Evolutionary conservation across 2,329 filamentous ascomycete genomes (phyloP), one percentile per base, ranked within the genome.

Genomic region (Pestalotiopsis sp.): DNA sequence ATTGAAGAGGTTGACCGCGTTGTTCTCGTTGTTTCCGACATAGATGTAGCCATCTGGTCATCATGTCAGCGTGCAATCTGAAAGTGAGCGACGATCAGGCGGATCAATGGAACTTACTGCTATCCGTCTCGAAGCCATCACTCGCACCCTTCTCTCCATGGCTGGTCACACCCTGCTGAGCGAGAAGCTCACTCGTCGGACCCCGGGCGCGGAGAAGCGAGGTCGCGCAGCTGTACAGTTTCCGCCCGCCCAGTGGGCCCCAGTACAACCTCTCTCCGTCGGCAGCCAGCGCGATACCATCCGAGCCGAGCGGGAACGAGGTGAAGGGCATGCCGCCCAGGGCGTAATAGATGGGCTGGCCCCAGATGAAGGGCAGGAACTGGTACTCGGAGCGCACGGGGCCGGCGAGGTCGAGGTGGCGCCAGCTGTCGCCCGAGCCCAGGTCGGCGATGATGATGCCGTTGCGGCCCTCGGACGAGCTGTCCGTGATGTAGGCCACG

Each of bases 401-500:
- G 0, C 75, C 74, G 27, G 80, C 79, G 62, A 80, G 78, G 57
- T 83, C 79, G 1, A 87, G 79, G 69, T 86, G 85, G 3, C 85
- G 76, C 85, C 84, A 87, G 69, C 80, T 80, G 66, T 84, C 79
- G 7, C 83, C 83, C 0, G 81, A 82, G 6, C 81, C 83, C 6
- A 87, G 81, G 68, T 87, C 85, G 40, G 84, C 85, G 14, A 85
- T 76, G 65, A 87, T 77, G 66, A 87, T 81, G 3, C 81, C 85
- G 66, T 84, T 86, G 45, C 82, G 81, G 49, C 85, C 84, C 74
- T 85, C 83, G 59, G 74, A 73, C 60, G 79, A 83, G 41, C 81
- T 83, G 71, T 88, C 86, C 27, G 85, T 87, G 72, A 87, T 86
- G 74, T 88, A 88, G 0, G 84, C 85, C 14, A 87, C 73, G 20